phyloP scores from a whole-genome alignment of 768 basidiomycete genomes.

The Fibroporia radiculosa region DNA sequence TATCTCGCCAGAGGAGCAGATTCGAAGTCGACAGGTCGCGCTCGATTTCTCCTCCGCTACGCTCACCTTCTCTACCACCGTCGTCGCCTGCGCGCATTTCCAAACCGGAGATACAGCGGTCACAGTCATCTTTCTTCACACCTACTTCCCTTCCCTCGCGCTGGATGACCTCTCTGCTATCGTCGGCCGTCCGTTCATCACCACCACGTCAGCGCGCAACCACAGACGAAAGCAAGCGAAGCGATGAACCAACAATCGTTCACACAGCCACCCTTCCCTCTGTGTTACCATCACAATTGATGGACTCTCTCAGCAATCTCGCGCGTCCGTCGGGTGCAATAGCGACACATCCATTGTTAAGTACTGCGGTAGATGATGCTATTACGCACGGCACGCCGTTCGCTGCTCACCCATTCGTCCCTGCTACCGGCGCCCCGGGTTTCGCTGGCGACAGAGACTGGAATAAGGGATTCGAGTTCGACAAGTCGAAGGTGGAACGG shows the following conservation, averaged over 20 bases:
- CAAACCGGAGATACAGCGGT: constrained; percentile 28
- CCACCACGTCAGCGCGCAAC: constrained; percentile 4
- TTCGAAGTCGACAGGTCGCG: constrained; percentile 20
- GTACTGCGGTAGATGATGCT: constrained; percentile 7
- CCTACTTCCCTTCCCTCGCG: constrained; percentile 38
- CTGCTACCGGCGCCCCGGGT: constrained; percentile 66
- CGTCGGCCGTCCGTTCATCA: constrained; percentile 11
- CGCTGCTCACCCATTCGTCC: constrained; percentile 34
- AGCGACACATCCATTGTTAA: neutral
- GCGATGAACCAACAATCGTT: neutral
- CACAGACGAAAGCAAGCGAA: neutral
- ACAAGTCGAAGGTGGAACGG: constrained; percentile 28
- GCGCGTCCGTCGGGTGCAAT: neutral
- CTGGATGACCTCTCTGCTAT: constrained; percentile 42
- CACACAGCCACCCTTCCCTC: constrained; percentile 4
- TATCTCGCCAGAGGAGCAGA: constrained; percentile 4
- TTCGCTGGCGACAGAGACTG: constrained; percentile 58
- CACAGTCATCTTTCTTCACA: constrained; percentile 33
- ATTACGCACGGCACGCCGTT: constrained; percentile 47
- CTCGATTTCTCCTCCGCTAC: constrained; percentile 5
- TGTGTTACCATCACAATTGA: neutral
- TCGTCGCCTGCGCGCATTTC: constrained; percentile 24
- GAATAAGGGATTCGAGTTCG: constrained; percentile 50
- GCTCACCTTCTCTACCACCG: constrained; percentile 25
- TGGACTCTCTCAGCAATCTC: constrained; percentile 9